Base-by-base conservation (phyloP, 306 rosid species). In the Ziziphus jujuba region DNA sequence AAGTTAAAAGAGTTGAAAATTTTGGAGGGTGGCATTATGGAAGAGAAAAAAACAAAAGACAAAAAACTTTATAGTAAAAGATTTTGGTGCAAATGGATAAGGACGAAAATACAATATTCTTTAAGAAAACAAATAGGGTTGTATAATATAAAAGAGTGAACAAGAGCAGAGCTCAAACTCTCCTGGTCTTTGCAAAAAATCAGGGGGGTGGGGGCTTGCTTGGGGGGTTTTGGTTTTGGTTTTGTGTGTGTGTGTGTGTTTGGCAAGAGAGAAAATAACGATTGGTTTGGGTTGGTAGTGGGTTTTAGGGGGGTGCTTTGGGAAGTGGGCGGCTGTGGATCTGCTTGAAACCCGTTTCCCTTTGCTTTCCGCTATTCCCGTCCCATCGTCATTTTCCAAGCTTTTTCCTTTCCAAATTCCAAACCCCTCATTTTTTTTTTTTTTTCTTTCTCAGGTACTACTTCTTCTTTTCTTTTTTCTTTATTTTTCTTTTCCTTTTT, bases 21-120 rank as follows among this genome's bases (percentile, higher is more conserved):
- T 28, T 28, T 28, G 4, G 33, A 28, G 2, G 33, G 33, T n/a
- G 33, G 4, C 33, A 28, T 28, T 28, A 28, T 28, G 33, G 33
- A 28, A 38, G 1, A 7, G 11, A 38, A 7, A 38, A 40, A 8
- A 40, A 40, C 12, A 40, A 40, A 8, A 40, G 2, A 36, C 1
- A 36, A 36, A 36, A 6, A 36, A 36, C 6, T 36, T 35, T 0
- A 0, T 0, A 5, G 0, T 0, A 35, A 35, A 35, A 35, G 8
- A 34, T 34, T n/a, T n/a, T n/a, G n/a, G n/a, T n/a, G n/a, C n/a
- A 65, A 34, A 58, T 36, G 73, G 73, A 69, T 69, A 69, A 19
- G 72, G 10, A 1, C 15, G 45, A 40, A 9, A 47, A 58, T 45
- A 35, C 54, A 47, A 66, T 28, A 28, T 28, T 28, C 52, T 44